A percentile compares a stretch with the other conserved stretches of the same genome.
Evolutionary conservation across 2,329 filamentous ascomycete species (phyloP).

Genomic region (Claviceps purpurea): DNA sequence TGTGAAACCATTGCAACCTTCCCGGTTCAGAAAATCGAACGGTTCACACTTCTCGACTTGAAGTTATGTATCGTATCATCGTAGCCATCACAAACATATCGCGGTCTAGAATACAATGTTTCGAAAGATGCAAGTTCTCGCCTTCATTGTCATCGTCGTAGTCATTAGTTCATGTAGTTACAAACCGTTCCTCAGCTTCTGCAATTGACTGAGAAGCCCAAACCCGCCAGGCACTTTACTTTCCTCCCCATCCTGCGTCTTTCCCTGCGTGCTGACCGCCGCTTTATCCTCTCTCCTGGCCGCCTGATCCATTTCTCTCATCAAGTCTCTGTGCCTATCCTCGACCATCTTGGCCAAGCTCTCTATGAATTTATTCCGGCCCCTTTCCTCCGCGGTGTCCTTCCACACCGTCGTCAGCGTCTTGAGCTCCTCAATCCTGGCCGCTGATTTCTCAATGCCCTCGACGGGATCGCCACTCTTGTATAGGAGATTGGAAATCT

Average conservation of each 20-base stretch:
- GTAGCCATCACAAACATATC: no score
- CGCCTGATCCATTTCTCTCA: conserved; percentile 36
- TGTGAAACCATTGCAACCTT: no score
- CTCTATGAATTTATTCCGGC: conserved; percentile 69
- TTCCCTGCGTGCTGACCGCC: conserved; percentile 14
- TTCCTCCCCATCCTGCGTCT: conserved; percentile 20
- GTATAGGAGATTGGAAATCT: conserved; percentile 56
- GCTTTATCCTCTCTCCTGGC: conserved; percentile 21
- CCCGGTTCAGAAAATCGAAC: no score
- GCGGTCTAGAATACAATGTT: no score
- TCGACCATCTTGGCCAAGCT: conserved; percentile 69
- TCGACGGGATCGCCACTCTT: conserved; percentile 41
- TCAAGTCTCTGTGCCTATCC: conserved; percentile 46
- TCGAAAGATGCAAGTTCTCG: not conserved
- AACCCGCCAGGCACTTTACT: conserved; percentile 37
- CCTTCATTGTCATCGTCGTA: not conserved
- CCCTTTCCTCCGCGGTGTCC: conserved; percentile 90
- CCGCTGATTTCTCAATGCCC: conserved; percentile 60
- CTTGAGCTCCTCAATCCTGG: conserved; percentile 64
- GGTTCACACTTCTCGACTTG: no score
- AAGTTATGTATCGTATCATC: no score
- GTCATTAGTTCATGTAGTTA: conserved; percentile 13
- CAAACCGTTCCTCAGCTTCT: conserved; percentile 43
- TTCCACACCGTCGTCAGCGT: conserved; percentile 75
- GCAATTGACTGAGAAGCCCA: conserved; percentile 48